Evolutionary conservation across 768 basidiomycete species (phyloP), one percentile per base, ranked within the genome.

Genomic region (Gyrodon lividus): DNA sequence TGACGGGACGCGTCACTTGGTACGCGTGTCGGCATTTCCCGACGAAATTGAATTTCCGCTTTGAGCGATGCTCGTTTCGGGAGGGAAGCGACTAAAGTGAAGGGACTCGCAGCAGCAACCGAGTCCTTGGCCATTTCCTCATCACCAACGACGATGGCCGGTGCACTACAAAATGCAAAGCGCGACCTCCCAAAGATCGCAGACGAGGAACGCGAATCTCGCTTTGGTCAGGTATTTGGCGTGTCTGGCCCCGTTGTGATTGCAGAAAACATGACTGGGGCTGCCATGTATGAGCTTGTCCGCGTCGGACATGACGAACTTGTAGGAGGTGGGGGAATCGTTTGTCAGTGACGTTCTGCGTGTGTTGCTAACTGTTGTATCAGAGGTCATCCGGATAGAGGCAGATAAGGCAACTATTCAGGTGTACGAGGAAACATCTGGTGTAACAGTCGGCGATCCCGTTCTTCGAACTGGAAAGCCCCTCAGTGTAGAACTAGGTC

Each of bases 341-440:
- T 48, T 16, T 33, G n/a, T 39, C 20, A 19, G 28, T 14, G 30
- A 42, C 35, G 26, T 42, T 26, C n/a, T n/a, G n/a, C n/a, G n/a
- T n/a, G 41, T 33, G 35, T 33, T 52, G 22, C 57, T 68, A 12
- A 68, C 43, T n/a, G 22, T 16, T 31, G 30, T 44, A 39, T 34
- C 64, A 95, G 97, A 99, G 92, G 97, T 99, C 63, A 99, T 99
- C 63, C 84, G 97, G 63, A 98, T 99, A 73, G 97, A 98, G 60
- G 85, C 85, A 55, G 97, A 99, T 74, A 96, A 97, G 74, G 91
- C 91, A 38, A 98, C 97, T 12, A 98, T 99, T 55, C 97, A 99
- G 71, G 97, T 99, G 9, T 98, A 99, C 65, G 97, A 99, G 72
- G 97, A 99, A 76, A 98, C 96, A 6, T 97, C 96, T 38, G 97